These are phyloP conservation scores for Diaporthe sp. DNA, from an alignment of 2,329 filamentous ascomycete species.

Conservation along the genomic window DNA sequence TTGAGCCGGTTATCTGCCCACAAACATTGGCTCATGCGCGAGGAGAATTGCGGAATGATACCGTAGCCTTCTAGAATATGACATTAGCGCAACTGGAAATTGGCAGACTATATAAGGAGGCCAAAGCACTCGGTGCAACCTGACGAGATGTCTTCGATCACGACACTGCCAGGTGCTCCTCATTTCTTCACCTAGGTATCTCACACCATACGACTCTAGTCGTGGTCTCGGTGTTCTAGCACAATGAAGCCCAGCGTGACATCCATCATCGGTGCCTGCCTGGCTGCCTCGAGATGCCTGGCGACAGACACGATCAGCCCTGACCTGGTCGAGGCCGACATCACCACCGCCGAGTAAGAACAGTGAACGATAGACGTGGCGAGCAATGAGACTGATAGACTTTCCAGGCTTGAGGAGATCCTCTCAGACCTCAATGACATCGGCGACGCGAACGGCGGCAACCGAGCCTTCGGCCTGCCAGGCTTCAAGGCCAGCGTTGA, in stretches of 20 bases:
- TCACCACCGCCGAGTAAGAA: constrained; percentile 54
- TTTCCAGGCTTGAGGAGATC: constrained; percentile 63
- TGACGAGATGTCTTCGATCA: neutral
- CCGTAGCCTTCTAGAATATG: constrained; percentile 6
- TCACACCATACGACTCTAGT: neutral
- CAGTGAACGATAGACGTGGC: neutral
- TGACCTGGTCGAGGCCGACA: constrained; percentile 57
- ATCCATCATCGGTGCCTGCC: neutral
- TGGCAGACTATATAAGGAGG: neutral
- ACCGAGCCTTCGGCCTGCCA: constrained; percentile 71
- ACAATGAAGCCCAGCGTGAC: constrained; percentile 18
- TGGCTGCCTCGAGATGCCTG: constrained; percentile 9
- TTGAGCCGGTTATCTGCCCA: constrained; percentile 19
- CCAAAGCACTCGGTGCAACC: neutral
- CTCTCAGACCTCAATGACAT: constrained; percentile 62
- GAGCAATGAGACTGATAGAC: neutral
- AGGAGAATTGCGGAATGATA: neutral
- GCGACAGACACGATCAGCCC: constrained; percentile 54
- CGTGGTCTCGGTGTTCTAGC: neutral
- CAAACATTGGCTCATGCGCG: constrained; percentile 23
- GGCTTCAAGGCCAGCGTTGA: constrained; percentile 72
- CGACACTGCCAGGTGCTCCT: constrained; percentile 9
- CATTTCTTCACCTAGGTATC: neutral
- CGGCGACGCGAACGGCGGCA: constrained; percentile 68
- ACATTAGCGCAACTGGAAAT: neutral